Percentiles rank a stretch among this genome's conserved stretches.
Evolutionary conservation across 2,329 filamentous ascomycete genomes (phyloP).

Genomic region (Anthostomella pinea): DNA sequence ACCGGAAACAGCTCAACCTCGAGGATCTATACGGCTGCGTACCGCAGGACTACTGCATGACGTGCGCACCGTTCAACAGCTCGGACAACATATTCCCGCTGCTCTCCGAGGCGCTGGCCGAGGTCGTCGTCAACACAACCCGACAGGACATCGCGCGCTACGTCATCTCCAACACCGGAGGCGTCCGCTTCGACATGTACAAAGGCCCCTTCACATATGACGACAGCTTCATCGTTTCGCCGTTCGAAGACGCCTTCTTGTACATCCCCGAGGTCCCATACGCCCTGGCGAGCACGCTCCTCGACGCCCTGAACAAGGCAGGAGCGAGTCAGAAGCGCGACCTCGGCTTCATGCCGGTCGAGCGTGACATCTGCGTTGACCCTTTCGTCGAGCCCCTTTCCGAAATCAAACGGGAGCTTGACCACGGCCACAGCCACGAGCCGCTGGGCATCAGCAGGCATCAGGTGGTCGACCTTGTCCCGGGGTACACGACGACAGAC

Average conservation of each 20-base stretch:
- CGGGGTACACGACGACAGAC: slow-evolving; percentile 54
- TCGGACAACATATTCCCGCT: slow-evolving; percentile 54
- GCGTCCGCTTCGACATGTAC: slow-evolving; percentile 59
- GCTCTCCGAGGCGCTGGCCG: slow-evolving; percentile 48
- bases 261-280: slow-evolving; percentile 54
- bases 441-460: slow-evolving; percentile 42
- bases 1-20: slow-evolving; percentile 53
- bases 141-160: slow-evolving; percentile 50
- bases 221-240: slow-evolving; percentile 52
- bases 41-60: slow-evolving; percentile 57
- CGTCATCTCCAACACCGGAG: slow-evolving; percentile 59
- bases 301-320: slow-evolving; percentile 42
- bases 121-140: slow-evolving; percentile 49
- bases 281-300: slow-evolving; percentile 37
- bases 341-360: slow-evolving; percentile 35
- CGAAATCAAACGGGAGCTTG: slow-evolving; percentile 9
- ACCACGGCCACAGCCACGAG: slow-evolving; percentile 16
- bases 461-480: slow-evolving; percentile 42
- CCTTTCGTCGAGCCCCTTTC: slow-evolving; percentile 33
- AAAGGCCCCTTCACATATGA: slow-evolving; percentile 60
- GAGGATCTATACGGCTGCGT: slow-evolving; percentile 58
- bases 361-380: slow-evolving; percentile 46
- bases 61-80: slow-evolving; percentile 51
- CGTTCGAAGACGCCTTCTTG: slow-evolving; percentile 51
- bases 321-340: slow-evolving; percentile 34